Base-by-base conservation (phyloP, 345 rosid genomes). In the Luvunga scandens region DNA sequence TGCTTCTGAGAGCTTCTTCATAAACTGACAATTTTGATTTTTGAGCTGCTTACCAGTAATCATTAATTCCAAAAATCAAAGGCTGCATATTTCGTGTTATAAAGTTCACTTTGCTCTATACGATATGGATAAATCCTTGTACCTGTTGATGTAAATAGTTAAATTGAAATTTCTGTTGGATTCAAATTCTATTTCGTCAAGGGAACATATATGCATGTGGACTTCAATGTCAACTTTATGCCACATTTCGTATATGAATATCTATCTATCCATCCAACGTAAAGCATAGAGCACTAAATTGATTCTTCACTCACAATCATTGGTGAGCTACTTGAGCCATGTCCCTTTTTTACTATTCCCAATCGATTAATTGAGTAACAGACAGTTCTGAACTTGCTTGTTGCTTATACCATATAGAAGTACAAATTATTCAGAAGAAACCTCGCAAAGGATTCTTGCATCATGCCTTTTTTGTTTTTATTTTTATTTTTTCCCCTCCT, bases 201-300 rank as follows among this genome's bases (percentile, higher is more conserved):
- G 13, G 21, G 25, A 60, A 60, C 76, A 12, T 45, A 3, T 45
- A 45, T 45, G 50, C 50, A 59, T 13, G 16, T 71, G 66, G 71
- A 62, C 33, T 56, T 68, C 68, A 77, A 8, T 77, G 27, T 77
- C 74, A 78, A 25, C 59, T 72, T 72, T 53, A 31, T 72, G 72
- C 69, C 60, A 10, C 12, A 38, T 50, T 57, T 45, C 24, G 56
- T 69, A 31, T 66, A 56, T 79, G 81, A 65, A 66, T 45, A 12
- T 45, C 50, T 64, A 72, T 78, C 71, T 36, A 36, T 36, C 39
- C 45, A 72, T 79, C 72, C 81, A 34, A 6, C 36, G 18, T 64
- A 65, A 79, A 39, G 76, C 36, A 39, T 56, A 33, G 65, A 42
- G 69, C 77, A 66, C 62, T 72, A 34, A 66, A 38, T 21, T 72